phyloP scores from a whole-genome alignment of 305 asterid genomes.

The Fraxinus nigra region DNA sequence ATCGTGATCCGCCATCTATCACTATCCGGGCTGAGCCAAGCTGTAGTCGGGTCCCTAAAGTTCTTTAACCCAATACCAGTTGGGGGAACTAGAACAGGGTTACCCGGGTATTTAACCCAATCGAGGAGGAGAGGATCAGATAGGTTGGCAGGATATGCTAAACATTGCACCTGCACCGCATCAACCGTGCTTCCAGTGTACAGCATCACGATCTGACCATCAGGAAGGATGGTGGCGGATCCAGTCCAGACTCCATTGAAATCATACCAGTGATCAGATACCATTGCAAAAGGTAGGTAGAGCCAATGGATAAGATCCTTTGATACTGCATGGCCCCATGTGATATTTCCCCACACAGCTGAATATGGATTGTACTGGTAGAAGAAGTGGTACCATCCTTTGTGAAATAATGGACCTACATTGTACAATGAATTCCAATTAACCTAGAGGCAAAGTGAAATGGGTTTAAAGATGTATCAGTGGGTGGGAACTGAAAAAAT shows the following conservation, averaged over 20 bases:
- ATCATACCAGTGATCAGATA: constrained; percentile 31
- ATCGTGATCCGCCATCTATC: constrained; percentile 23
- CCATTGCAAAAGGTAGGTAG: constrained; percentile 31
- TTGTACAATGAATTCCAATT: not conserved
- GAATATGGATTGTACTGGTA: constrained; percentile 39
- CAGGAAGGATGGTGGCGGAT: constrained; percentile 33
- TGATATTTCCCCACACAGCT: constrained; percentile 34
- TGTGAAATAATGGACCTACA: constrained; percentile 30
- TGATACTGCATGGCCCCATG: constrained; percentile 42
- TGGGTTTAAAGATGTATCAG: not conserved
- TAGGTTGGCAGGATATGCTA: constrained; percentile 31
- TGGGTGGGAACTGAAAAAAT: not conserved
- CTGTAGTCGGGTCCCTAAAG: constrained; percentile 32
- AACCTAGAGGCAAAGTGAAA: not conserved
- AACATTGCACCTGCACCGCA: constrained; percentile 29
- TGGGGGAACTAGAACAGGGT: constrained; percentile 33
- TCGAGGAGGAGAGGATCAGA: constrained; percentile 32
- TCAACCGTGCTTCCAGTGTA: constrained; percentile 29
- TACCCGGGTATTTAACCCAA: constrained; percentile 29
- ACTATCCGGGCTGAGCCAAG: constrained; percentile 26
- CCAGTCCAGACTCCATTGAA: constrained; percentile 37
- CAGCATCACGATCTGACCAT: constrained; percentile 26
- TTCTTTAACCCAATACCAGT: constrained; percentile 19
- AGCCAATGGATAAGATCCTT: constrained; percentile 32
- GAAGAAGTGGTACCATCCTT: constrained; percentile 37